Evolutionary conservation across 2,329 filamentous ascomycete genomes (phyloP).

Genomic region (Calonectria hawksworthii): DNA sequence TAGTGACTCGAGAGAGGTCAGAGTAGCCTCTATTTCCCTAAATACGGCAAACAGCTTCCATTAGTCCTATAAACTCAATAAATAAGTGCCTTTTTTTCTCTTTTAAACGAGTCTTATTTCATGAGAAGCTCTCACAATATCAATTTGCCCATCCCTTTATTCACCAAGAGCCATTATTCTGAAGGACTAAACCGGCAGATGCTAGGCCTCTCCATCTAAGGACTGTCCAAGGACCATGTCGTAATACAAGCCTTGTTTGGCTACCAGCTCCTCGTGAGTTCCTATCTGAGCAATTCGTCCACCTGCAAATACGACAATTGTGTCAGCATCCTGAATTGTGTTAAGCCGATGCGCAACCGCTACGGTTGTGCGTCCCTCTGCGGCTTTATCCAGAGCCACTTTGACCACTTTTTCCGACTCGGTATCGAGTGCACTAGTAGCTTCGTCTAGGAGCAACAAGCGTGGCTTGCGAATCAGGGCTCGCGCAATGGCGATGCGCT

Average conservation of each 20-base stretch:
- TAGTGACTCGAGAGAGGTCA: neutral
- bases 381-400: conserved; percentile 66
- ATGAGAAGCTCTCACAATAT: neutral
- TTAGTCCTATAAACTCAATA: neutral
- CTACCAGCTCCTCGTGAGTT: conserved; percentile 71
- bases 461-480: conserved; percentile 76
- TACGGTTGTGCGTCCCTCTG: conserved; percentile 65
- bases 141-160: neutral
- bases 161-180: neutral
- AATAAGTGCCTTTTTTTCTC: neutral
- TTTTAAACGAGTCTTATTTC: neutral
- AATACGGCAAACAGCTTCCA: neutral
- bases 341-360: conserved; percentile 75
- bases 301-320: conserved; percentile 71
- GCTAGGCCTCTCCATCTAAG: conserved; percentile 51
- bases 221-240: conserved; percentile 66
- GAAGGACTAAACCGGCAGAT: neutral
- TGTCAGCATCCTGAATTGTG: conserved; percentile 69
- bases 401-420: conserved; percentile 77
- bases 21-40: neutral
- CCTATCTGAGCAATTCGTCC: conserved; percentile 69
- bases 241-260: conserved; percentile 62
- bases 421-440: conserved; percentile 75
- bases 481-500: conserved; percentile 80
- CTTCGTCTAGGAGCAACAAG: conserved; percentile 81